Percentiles rank a stretch among this genome's conserved stretches.
Evolutionary conservation across 2,329 filamentous ascomycete genomes (phyloP).

Genomic region (Mycocentrospora acerina): DNA sequence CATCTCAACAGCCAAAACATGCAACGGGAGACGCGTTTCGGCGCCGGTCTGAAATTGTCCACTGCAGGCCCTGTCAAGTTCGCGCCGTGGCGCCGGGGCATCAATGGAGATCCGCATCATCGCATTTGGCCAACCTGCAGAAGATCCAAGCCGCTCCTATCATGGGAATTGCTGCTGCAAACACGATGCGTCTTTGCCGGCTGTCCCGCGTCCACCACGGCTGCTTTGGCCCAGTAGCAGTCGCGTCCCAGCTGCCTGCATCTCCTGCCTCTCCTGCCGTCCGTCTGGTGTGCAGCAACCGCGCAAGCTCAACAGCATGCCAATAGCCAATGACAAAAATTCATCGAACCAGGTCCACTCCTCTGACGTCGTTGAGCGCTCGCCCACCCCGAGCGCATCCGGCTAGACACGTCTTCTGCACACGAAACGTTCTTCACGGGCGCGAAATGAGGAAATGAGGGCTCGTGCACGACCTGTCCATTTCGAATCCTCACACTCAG

Average conservation of each 20-base stretch:
- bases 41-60: too few relatives aligned
- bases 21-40: too few relatives aligned
- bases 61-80: neutral
- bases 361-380: slow-evolving; percentile 28
- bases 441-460: slow-evolving; percentile 14
- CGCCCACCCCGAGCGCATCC: slow-evolving; percentile 10
- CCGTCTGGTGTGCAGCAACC: slow-evolving; percentile 8
- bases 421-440: slow-evolving; percentile 11
- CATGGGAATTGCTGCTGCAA: neutral
- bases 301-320: slow-evolving; percentile 18
- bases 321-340: slow-evolving; percentile 16
- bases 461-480: slow-evolving; percentile 24
- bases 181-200: slow-evolving; percentile 9
- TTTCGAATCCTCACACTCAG: slow-evolving; percentile 14
- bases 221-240: neutral
- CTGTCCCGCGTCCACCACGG: neutral
- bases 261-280: neutral
- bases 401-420: slow-evolving; percentile 14
- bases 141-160: neutral
- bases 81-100: slow-evolving; percentile 4
- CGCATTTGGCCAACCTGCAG: slow-evolving; percentile 8
- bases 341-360: slow-evolving; percentile 17
- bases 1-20: too few relatives aligned
- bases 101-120: slow-evolving; percentile 1
- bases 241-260: neutral